A percentile compares a stretch with the other conserved stretches of the same genome.
phyloP scores from a whole-genome alignment of 768 basidiomycete species.

The Auriculariales sp. region DNA sequence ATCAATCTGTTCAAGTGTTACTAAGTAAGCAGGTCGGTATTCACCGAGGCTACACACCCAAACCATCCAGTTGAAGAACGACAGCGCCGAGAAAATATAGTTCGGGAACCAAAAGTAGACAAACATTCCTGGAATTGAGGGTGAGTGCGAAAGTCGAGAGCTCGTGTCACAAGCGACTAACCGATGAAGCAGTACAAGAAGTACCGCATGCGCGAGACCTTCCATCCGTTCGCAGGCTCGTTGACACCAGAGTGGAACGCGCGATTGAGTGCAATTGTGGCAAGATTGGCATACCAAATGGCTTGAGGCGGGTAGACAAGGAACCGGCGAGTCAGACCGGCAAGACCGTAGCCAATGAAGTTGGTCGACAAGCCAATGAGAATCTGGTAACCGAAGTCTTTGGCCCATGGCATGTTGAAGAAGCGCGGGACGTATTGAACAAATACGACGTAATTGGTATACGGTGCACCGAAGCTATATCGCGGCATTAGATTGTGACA shows the following conservation, averaged over 20 bases:
- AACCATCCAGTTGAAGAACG: constrained; percentile 12
- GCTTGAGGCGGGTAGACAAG: constrained; percentile 12
- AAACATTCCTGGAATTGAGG: constrained; percentile 18
- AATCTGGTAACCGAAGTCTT: constrained; percentile 10
- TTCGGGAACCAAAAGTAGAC: constrained; percentile 19
- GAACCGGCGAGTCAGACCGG: constrained; percentile 11
- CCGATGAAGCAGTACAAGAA: constrained; percentile 7
- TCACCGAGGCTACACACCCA: constrained; percentile 21
- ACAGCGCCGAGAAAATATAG: constrained; percentile 11
- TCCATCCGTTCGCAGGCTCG: constrained; percentile 10
- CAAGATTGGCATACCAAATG: constrained; percentile 17
- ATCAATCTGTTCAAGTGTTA: constrained; percentile 4
- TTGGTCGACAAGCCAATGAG: constrained; percentile 8
- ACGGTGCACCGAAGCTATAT: constrained; percentile 10
- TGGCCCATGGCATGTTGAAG: constrained; percentile 17
- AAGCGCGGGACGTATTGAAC: constrained; percentile 12
- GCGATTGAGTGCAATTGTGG: constrained; percentile 12
- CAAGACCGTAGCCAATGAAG: constrained; percentile 12
- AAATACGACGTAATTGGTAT: constrained; percentile 13
- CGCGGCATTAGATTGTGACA: neutral
- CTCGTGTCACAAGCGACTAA: neutral
- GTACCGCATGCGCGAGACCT: constrained; percentile 11
- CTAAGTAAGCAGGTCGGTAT: constrained; percentile 18
- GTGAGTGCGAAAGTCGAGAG: constrained; percentile 14
- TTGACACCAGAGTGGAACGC: constrained; percentile 13